A percentile compares a stretch with the other conserved stretches of the same genome.
Evolutionary conservation across 441 rosid species (phyloP).

Genomic region (Bruguiera hainesii): DNA sequence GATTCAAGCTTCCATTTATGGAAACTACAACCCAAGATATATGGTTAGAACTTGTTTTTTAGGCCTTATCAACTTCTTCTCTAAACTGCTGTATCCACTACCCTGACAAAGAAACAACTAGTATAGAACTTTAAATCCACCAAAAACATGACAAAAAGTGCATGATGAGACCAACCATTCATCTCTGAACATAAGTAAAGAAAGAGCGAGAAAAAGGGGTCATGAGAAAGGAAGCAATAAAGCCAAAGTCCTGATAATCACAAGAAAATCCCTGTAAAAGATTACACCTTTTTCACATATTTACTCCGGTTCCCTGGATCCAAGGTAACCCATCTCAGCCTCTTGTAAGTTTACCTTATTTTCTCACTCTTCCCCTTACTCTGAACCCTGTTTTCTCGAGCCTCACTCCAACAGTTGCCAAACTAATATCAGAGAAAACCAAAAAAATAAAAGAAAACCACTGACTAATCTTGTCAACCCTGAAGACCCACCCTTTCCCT

Average conservation of each 20-base stretch:
- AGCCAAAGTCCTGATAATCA: conserved; percentile 44
- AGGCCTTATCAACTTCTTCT: conserved; percentile 32
- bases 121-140: conserved; percentile 25
- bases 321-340: conserved; percentile 57
- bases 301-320: conserved; percentile 55
- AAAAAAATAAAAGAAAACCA: conserved; percentile 4
- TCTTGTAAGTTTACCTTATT: conserved; percentile 27
- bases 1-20: conserved; percentile 37
- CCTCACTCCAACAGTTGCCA: conserved; percentile 31
- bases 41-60: conserved; percentile 15
- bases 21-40: conserved; percentile 24
- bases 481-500: conserved; percentile 2
- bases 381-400: neutral
- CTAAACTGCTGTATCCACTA: conserved; percentile 43
- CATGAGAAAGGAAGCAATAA: conserved; percentile 48
- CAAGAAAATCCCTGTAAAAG: conserved; percentile 46
- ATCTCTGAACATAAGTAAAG: conserved; percentile 38
- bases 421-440: conserved; percentile 12
- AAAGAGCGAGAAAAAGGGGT: conserved; percentile 29
- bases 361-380: conserved; percentile 8
- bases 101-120: conserved; percentile 26
- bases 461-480: conserved; percentile 30
- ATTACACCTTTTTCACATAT: conserved; percentile 31
- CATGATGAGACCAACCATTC: conserved; percentile 27
- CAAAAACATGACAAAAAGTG: conserved; percentile 7